These are phyloP conservation scores for Astrephomene gubernaculifera DNA, from an alignment of 139 green algal genomes.

Conservation along the genomic window DNA sequence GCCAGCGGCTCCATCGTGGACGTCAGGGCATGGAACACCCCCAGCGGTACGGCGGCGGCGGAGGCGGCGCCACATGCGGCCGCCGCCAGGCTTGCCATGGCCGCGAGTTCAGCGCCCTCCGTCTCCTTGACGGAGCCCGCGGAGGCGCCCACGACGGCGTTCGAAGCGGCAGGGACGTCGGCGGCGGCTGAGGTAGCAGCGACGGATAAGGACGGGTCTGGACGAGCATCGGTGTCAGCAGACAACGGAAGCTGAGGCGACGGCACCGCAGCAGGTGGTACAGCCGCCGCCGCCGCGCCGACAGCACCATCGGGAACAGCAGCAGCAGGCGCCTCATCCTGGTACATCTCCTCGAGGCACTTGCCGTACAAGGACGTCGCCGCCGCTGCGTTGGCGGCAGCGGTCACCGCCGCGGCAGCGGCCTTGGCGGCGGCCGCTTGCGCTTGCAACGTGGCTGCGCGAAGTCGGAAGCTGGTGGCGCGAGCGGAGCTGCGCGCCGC, in stretches of 20 bases:
- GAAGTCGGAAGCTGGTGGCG: not conserved
- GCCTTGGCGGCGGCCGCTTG: not conserved
- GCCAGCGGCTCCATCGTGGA: too few species aligned
- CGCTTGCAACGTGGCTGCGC: not conserved
- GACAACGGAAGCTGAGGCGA: too few species aligned
- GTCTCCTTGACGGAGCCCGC: not conserved
- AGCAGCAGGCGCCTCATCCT: not conserved
- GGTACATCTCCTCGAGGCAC: conserved; percentile 5
- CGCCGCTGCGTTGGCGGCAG: not conserved
- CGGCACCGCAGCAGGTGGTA: too few species aligned
- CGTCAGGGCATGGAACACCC: too few species aligned
- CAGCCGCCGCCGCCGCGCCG: not conserved
- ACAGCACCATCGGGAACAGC: not conserved
- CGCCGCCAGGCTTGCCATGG: conserved; percentile 9
- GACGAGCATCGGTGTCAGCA: too few species aligned
- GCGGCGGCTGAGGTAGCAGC: too few species aligned
- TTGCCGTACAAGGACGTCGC: conserved; percentile 8
- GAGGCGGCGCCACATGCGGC: conserved; percentile 5
- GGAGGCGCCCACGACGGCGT: too few species aligned
- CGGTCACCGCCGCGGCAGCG: not conserved
- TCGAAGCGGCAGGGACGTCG: too few species aligned
- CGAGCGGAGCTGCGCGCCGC: not conserved
- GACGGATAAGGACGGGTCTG: too few species aligned
- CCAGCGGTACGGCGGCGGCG: not conserved
- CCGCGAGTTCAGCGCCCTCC: not conserved